Percentiles rank a stretch among this genome's conserved stretches.
Conservation (phyloP, 2,329 filamentous ascomycete species). For the Fusarium sp. region DNA sequence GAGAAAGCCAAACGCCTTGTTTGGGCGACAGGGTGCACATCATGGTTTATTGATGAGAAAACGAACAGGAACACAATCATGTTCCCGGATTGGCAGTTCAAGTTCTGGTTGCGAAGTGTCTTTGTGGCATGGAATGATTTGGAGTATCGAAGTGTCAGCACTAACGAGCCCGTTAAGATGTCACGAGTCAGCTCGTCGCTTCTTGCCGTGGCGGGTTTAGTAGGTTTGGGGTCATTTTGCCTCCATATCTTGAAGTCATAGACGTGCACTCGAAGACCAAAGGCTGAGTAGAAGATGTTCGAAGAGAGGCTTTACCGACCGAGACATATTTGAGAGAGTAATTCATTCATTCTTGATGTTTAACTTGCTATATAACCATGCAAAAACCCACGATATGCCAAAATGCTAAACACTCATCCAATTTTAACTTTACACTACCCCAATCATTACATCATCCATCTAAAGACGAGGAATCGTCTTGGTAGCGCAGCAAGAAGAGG, state of each 20-base stretch:
- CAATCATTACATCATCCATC: background rate
- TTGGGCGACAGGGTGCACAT: constrained; percentile 61
- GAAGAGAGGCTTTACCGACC: background rate
- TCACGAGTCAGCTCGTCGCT: background rate
- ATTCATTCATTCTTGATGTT: background rate
- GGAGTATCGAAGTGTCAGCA: constrained; percentile 9
- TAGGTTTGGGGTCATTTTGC: background rate
- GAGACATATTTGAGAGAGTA: background rate
- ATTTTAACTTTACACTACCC: constrained; percentile 1
- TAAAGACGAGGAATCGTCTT: constrained; percentile 28
- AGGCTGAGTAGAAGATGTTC: no score
- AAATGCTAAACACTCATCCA: constrained; percentile 1
- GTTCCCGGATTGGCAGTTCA: constrained; percentile 63
- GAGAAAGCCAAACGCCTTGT: constrained; percentile 55
- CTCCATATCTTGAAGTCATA: background rate
- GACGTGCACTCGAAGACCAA: no score
- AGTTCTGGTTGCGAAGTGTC: constrained; percentile 59
- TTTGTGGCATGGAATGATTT: constrained; percentile 55
- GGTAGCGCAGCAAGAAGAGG: constrained; percentile 37
- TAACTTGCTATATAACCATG: constrained; percentile 13
- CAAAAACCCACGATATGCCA: constrained; percentile 7
- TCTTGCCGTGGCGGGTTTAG: background rate
- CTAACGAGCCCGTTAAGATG: background rate
- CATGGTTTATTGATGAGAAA: constrained; percentile 61
- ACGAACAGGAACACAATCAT: constrained; percentile 61